Conservation (phyloP, 768 basidiomycete genomes). For the Daedalea quercina region DNA sequence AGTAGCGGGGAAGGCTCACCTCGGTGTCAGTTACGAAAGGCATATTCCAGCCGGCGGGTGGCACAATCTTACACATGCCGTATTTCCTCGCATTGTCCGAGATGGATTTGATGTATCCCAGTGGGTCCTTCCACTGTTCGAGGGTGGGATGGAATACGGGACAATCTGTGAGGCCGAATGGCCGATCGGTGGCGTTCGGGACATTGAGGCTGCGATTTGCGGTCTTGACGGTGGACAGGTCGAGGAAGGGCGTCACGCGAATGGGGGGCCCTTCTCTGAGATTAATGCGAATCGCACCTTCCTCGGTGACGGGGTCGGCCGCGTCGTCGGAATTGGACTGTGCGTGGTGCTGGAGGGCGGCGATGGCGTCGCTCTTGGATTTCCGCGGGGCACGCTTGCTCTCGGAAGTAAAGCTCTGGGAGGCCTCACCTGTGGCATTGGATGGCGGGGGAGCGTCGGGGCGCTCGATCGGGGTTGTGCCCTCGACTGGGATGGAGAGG, state of each 20-base stretch:
- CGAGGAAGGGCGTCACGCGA: conserved; percentile 52
- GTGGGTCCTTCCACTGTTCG: conserved; percentile 93
- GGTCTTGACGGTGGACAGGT: conserved; percentile 70
- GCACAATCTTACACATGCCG: conserved; percentile 95
- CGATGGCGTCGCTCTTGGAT: conserved; percentile 85
- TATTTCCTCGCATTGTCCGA: conserved; percentile 61
- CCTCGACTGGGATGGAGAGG: conserved; percentile 73
- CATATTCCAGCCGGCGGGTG: conserved; percentile 91
- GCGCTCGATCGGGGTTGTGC: conserved; percentile 55
- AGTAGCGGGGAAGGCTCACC: conserved; percentile 36
- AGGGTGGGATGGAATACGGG: conserved; percentile 81
- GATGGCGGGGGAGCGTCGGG: conserved; percentile 12
- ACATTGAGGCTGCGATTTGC: conserved; percentile 40
- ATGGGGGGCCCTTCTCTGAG: conserved; percentile 41
- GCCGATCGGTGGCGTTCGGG: conserved; percentile 43
- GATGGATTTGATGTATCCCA: conserved; percentile 86
- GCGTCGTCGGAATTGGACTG: conserved; percentile 52
- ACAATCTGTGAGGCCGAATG: conserved; percentile 85
- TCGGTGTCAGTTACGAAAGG: conserved; percentile 93
- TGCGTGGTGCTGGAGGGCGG: conserved; percentile 65
- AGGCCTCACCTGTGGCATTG: conserved; percentile 23
- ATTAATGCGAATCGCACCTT: conserved; percentile 38
- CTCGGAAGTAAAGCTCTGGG: conserved; percentile 29
- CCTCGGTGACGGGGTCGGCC: conserved; percentile 38
- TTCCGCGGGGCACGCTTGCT: conserved; percentile 71